A percentile compares a stretch with the other conserved stretches of the same genome.
Conservation (phyloP, 2,329 filamentous ascomycete species). For the Penicillium sp. region DNA sequence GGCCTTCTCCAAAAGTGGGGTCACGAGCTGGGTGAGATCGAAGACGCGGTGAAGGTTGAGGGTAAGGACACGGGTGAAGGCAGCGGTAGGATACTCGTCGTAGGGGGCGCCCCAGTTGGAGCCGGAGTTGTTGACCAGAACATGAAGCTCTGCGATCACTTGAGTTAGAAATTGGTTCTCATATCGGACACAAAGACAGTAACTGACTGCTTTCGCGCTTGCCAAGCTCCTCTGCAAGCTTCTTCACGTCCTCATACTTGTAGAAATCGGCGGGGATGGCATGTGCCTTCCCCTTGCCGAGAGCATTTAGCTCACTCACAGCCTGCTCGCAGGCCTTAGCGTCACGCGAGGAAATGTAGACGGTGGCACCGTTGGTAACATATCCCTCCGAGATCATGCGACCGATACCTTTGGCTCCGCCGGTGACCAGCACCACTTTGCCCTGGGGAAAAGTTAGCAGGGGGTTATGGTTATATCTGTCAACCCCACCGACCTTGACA, state of each 20-base stretch:
- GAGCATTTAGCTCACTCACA: constrained; percentile 48
- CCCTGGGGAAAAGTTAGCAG: constrained; percentile 28
- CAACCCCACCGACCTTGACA: constrained; percentile 53
- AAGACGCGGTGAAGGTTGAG: constrained; percentile 57
- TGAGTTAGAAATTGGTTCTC: constrained; percentile 1
- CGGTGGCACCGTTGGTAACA: constrained; percentile 53
- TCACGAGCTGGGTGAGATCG: constrained; percentile 48
- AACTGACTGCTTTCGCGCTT: constrained; percentile 57
- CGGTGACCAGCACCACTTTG: constrained; percentile 52
- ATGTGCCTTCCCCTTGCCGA: constrained; percentile 53
- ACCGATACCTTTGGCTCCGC: constrained; percentile 53
- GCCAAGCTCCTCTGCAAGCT: constrained; percentile 49
- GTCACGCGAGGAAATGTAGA: constrained; percentile 56
- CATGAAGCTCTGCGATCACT: constrained; percentile 42
- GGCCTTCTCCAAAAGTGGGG: constrained; percentile 49
- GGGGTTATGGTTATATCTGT: constrained; percentile 20
- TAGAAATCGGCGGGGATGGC: constrained; percentile 55
- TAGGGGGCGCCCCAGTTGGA: constrained; percentile 58
- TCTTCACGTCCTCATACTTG: constrained; percentile 52
- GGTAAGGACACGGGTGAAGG: constrained; percentile 58
- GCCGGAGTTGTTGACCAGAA: constrained; percentile 55
- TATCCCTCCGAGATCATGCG: constrained; percentile 58
- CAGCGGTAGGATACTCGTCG: constrained; percentile 57
- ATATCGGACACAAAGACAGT: neutral
- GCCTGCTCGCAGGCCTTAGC: constrained; percentile 51